Conservation (phyloP, 2,329 filamentous ascomycete species). For the Cladosporium halotolerans region DNA sequence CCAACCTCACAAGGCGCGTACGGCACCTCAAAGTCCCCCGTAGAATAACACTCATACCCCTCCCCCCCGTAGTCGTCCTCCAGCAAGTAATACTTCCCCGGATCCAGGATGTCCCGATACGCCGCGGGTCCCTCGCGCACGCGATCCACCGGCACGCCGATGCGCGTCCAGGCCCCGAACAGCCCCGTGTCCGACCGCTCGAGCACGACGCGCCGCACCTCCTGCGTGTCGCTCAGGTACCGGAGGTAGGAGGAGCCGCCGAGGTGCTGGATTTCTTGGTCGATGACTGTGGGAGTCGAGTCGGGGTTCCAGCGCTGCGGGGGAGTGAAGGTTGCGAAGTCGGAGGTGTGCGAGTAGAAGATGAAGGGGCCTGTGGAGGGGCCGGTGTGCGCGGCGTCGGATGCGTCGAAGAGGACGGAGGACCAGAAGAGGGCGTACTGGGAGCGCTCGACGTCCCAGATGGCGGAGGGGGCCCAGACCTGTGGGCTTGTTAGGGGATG, state of each 20-base stretch:
- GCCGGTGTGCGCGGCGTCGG: not conserved
- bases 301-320: not conserved
- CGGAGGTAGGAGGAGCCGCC: not conserved
- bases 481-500: not conserved
- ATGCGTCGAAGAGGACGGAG: not conserved
- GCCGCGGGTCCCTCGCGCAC: not conserved
- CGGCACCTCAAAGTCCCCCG: not conserved
- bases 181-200: not conserved
- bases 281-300: not conserved
- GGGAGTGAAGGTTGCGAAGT: not conserved
- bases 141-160: not conserved
- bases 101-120: not conserved
- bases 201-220: not conserved
- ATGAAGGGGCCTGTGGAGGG: not conserved
- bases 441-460: not conserved
- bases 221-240: constrained; percentile 5
- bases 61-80: not conserved
- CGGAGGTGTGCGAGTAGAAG: constrained; percentile 2
- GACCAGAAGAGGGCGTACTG: constrained; percentile 5
- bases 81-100: not conserved
- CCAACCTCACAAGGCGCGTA: not conserved
- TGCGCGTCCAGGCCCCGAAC: not conserved
- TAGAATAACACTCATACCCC: constrained; percentile 1
- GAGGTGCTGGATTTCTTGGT: constrained; percentile 1
- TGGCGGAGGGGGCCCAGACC: constrained; percentile 2